Evolutionary conservation across 768 basidiomycete genomes (phyloP).

Genomic region (Boletus pseudopeckii): DNA sequence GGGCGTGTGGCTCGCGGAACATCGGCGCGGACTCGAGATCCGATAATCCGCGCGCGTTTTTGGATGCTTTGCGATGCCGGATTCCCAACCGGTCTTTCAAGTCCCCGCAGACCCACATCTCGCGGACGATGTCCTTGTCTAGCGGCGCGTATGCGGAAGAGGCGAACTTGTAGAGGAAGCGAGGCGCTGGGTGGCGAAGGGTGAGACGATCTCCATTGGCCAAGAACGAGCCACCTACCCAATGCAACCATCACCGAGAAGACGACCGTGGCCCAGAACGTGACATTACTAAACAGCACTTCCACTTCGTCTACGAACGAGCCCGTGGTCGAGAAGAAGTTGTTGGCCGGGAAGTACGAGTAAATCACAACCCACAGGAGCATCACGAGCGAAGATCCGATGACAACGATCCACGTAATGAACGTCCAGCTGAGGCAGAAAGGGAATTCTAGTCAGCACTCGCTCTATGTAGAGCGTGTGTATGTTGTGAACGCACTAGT

Average conservation of each 20-base stretch:
- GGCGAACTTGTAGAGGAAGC: conserved; percentile 75
- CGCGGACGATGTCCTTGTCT: conserved; percentile 89
- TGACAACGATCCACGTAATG: conserved; percentile 78
- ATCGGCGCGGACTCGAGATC: conserved; percentile 68
- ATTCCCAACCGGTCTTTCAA: conserved; percentile 81
- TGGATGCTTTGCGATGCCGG: conserved; percentile 54
- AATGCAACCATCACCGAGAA: conserved; percentile 69
- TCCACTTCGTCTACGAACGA: conserved; percentile 72
- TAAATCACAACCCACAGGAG: conserved; percentile 86
- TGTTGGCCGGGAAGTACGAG: conserved; percentile 67
- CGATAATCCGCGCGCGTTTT: conserved; percentile 28
- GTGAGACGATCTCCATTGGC: conserved; percentile 5
- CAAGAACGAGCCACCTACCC: conserved; percentile 41
- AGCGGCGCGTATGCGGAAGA: conserved; percentile 68
- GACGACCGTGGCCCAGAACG: conserved; percentile 81
- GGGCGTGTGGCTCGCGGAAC: conserved; percentile 60
- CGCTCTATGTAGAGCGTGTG: neutral
- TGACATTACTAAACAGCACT: conserved; percentile 72
- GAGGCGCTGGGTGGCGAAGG: conserved; percentile 55
- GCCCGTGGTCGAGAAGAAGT: conserved; percentile 71
- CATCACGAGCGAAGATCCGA: conserved; percentile 80
- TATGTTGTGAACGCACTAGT: conserved; percentile 63
- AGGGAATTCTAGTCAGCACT: conserved; percentile 1
- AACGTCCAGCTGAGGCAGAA: conserved; percentile 65
- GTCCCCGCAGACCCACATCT: conserved; percentile 84